Conservation (phyloP, 257 asterid genomes). For the Avicennia marina region DNA sequence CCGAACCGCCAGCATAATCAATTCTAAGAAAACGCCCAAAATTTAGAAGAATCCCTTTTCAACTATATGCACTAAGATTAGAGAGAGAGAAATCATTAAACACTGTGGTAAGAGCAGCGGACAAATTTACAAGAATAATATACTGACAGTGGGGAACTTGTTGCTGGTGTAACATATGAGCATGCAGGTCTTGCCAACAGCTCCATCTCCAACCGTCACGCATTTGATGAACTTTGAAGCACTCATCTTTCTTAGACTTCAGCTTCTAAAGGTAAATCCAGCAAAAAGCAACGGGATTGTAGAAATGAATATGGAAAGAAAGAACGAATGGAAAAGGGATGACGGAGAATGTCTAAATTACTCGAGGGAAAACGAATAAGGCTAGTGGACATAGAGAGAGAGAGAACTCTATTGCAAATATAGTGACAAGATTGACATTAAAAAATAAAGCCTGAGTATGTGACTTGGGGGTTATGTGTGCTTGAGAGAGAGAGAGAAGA, state of each 20-base stretch:
- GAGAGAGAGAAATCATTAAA: no score
- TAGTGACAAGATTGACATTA: constrained; percentile 53
- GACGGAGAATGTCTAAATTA: constrained; percentile 17
- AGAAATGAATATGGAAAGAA: constrained; percentile 6
- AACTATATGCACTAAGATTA: no score
- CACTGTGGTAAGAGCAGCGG: no score
- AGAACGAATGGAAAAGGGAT: background rate
- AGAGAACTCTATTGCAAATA: constrained; percentile 41
- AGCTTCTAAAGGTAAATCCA: constrained; percentile 10
- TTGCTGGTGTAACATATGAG: constrained; percentile 94
- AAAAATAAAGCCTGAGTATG: constrained; percentile 33
- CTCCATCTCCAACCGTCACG: constrained; percentile 96
- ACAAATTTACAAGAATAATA: constrained; percentile 10
- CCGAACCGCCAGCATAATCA: background rate
- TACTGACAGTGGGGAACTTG: constrained; percentile 86
- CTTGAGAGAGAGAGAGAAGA: constrained; percentile 12
- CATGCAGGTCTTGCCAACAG: constrained; percentile 98
- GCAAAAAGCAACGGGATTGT: background rate
- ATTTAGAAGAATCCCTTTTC: background rate
- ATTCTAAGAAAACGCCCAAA: background rate
- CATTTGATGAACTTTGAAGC: constrained; percentile 97
- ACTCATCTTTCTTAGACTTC: constrained; percentile 47
- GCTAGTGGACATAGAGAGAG: constrained; percentile 32
- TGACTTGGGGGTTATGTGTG: constrained; percentile 28
- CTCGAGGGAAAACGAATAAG: constrained; percentile 29